Conservation (phyloP, 805 yeast genomes). For the Pichia californica region DNA sequence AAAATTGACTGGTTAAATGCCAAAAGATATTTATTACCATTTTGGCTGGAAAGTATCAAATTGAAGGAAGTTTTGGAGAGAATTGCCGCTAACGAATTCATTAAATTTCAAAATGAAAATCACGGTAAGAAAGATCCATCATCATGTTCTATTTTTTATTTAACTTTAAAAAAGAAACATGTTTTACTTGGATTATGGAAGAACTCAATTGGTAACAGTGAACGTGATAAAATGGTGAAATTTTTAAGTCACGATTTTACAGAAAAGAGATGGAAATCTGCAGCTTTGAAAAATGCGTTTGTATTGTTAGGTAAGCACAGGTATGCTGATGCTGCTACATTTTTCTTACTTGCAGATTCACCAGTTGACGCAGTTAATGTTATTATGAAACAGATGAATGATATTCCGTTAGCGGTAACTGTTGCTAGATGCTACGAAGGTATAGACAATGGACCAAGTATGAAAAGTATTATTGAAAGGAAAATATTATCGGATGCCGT, state of each 20-base stretch:
- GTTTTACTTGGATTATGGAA: conserved; percentile 80
- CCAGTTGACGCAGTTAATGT: conserved; percentile 75
- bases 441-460: conserved; percentile 50
- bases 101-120: conserved; percentile 30
- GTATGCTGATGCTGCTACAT: conserved; percentile 79
- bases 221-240: conserved; percentile 73
- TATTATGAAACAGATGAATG: conserved; percentile 57
- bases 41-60: conserved; percentile 54
- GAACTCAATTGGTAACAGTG: conserved; percentile 66
- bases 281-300: conserved; percentile 89
- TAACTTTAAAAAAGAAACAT: conserved; percentile 73
- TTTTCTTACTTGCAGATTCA: conserved; percentile 73
- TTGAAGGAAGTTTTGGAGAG: conserved; percentile 52
- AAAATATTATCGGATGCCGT: conserved; percentile 53
- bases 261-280: conserved; percentile 73
- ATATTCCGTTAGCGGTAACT: conserved; percentile 69
- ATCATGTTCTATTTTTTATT: conserved; percentile 61
- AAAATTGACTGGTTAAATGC: conserved; percentile 54
- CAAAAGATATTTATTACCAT: conserved; percentile 55
- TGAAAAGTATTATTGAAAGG: conserved; percentile 42
- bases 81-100: conserved; percentile 67
- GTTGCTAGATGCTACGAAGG: conserved; percentile 70
- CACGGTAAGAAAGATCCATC: conserved; percentile 61
- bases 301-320: conserved; percentile 86
- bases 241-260: conserved; percentile 73